Percentiles rank a stretch among this genome's conserved stretches.
phyloP scores from a whole-genome alignment of 768 basidiomycete species.

The Rubroboletus pulcherrimus region DNA sequence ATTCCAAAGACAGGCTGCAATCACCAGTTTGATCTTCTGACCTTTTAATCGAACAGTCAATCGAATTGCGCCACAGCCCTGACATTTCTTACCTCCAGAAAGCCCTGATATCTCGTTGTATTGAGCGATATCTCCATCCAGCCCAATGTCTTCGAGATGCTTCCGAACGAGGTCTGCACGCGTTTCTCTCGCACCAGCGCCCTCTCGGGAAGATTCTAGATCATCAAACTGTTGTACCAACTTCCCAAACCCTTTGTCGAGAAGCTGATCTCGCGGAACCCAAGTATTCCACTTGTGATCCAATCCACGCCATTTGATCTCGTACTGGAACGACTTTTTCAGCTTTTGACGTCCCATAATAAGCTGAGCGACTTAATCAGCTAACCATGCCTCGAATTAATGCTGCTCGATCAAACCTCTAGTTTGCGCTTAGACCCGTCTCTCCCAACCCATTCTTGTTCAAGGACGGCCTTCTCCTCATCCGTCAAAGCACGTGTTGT shows the following conservation, averaged over 20 bases:
- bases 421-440: constrained; percentile 89
- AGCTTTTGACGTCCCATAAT: constrained; percentile 95
- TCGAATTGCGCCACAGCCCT: constrained; percentile 8
- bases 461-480: constrained; percentile 75
- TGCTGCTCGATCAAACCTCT: constrained; percentile 53
- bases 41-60: constrained; percentile 39
- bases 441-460: constrained; percentile 86
- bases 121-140: constrained; percentile 96
- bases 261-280: constrained; percentile 83
- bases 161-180: constrained; percentile 77
- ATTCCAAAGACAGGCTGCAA: constrained; percentile 94
- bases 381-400: constrained; percentile 5
- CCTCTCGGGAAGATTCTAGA: constrained; percentile 92
- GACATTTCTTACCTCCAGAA: constrained; percentile 67
- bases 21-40: constrained; percentile 96
- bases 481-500: constrained; percentile 85
- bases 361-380: constrained; percentile 42
- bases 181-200: constrained; percentile 89
- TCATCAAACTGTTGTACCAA: constrained; percentile 94
- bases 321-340: constrained; percentile 94
- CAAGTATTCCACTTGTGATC: constrained; percentile 89
- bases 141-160: constrained; percentile 91
- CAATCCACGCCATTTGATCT: constrained; percentile 80
- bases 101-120: constrained; percentile 96
- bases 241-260: constrained; percentile 85